phyloP scores from a whole-genome alignment of 805 yeast genomes.

The Pichia ethanolica region DNA sequence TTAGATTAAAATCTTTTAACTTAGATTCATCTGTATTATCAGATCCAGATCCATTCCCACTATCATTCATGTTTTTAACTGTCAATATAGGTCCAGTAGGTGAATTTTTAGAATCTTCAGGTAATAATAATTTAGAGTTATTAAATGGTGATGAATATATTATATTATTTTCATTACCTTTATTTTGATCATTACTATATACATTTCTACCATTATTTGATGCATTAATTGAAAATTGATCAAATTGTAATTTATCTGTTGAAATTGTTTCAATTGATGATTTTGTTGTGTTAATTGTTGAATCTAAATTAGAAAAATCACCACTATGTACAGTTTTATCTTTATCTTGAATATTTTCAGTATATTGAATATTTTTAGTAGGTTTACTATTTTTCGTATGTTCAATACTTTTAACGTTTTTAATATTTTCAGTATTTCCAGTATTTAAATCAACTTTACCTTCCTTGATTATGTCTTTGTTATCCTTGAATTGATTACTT shows the following conservation, averaged over 20 bases:
- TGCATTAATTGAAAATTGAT: background rate
- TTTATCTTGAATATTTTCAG: too few species aligned
- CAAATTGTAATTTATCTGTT: background rate
- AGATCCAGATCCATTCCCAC: too few species aligned
- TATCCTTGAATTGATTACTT: background rate
- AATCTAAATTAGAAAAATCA: too few species aligned
- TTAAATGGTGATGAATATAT: background rate
- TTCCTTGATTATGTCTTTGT: too few species aligned
- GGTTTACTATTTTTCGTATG: too few species aligned
- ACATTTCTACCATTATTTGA: too few species aligned
- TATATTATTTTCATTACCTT: background rate
- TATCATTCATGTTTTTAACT: background rate
- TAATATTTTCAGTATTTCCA: too few species aligned
- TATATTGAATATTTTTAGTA: too few species aligned
- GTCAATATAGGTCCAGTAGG: constrained; percentile 1
- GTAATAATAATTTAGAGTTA: background rate
- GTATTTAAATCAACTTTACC: too few species aligned
- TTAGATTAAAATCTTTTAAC: background rate
- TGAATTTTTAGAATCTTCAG: background rate
- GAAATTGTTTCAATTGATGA: background rate
- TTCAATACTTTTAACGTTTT: too few species aligned
- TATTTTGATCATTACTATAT: background rate
- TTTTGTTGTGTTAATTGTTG: background rate
- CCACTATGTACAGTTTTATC: too few species aligned
- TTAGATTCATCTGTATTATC: background rate